phyloP scores from a whole-genome alignment of 2,329 filamentous ascomycete genomes.

The Thermoascus crustaceus region DNA sequence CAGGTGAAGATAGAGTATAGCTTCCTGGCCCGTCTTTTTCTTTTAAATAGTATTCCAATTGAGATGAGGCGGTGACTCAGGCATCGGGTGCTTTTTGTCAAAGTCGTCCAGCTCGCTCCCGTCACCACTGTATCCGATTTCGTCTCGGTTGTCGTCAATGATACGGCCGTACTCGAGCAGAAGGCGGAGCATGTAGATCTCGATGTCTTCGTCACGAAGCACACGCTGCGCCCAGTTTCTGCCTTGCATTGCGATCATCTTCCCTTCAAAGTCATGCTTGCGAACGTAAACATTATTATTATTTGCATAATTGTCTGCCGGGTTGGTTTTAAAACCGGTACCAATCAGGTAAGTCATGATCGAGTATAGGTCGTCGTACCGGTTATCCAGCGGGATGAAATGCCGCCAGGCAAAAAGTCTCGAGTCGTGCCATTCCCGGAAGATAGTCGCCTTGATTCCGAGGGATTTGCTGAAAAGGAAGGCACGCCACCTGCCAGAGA shows the following conservation, averaged over 20 bases:
- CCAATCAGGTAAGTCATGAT: constrained; percentile 68
- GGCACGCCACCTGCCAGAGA: constrained; percentile 57
- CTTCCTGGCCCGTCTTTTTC: too few relatives aligned
- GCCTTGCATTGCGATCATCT: constrained; percentile 59
- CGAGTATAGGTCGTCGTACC: constrained; percentile 65
- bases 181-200: constrained; percentile 70
- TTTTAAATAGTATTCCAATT: too few relatives aligned
- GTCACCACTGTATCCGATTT: constrained; percentile 32
- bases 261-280: constrained; percentile 48
- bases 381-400: constrained; percentile 68
- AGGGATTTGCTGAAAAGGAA: constrained; percentile 59
- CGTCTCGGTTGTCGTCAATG: constrained; percentile 52
- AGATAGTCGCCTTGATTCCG: constrained; percentile 62
- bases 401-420: constrained; percentile 69
- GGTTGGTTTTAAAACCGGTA: constrained; percentile 34
- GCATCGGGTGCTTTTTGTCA: too few relatives aligned
- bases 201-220: constrained; percentile 64
- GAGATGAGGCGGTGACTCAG: too few relatives aligned
- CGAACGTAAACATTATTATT: too few relatives aligned
- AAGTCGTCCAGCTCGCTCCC: too few relatives aligned
- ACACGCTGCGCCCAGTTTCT: constrained; percentile 56
- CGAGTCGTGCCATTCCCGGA: constrained; percentile 71
- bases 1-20: too few relatives aligned
- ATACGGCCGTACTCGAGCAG: constrained; percentile 69
- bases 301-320: too few relatives aligned